Base-by-base conservation (phyloP, 2,329 filamentous ascomycete genomes). In the Thielaviopsis cerberus region DNA sequence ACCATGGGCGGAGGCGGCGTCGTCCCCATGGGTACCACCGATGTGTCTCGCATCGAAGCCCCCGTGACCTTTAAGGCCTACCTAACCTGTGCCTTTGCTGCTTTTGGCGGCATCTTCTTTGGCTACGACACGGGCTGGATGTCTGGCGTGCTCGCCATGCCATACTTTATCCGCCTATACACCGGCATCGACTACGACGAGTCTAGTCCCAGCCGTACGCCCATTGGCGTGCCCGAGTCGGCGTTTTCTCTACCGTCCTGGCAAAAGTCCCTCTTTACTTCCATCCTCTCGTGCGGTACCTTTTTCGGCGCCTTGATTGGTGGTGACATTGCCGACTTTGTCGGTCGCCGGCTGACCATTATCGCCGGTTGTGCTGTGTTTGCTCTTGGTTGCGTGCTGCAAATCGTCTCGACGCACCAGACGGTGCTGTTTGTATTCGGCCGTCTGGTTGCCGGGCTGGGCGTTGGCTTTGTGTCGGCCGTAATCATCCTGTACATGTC, bases 401-500 rank as follows among this genome's bases (percentile, higher is more conserved):
- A 90, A 73, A 81, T 81, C 70, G 66, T 74, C 57, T 76, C 74
- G 26, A 71, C 70, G 58, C 63, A 66, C 22, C 66, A 67, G 57
- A 69, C 74, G 57, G 73, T 75, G 41, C 72, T 85, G 13, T 80
- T 89, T 61, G 82, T 87, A 23, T 77, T 79, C 59, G 86, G 86
- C 68, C 85, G 86, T 76, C 72, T 89, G 59, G 71, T 91, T 64
- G 82, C 85, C 53, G 86, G 86, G 68, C 69, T 88, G 59, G 86
- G 86, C 75, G 85, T 89, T 65, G 86, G 86, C 67, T 88, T 88
- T 68, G 84, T 86, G 64, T 88, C 84, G 8, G 84, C 86, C 65
- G 82, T 88, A 65, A 82, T 89, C 69, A 87, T 89, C 67, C 75
- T 89, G 61, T 90, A 92, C 79, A 91, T 92, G 86, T 88, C 83